These are phyloP conservation scores for Serendipita sp. DNA, from an alignment of 768 basidiomycete species.

Conservation along the genomic window DNA sequence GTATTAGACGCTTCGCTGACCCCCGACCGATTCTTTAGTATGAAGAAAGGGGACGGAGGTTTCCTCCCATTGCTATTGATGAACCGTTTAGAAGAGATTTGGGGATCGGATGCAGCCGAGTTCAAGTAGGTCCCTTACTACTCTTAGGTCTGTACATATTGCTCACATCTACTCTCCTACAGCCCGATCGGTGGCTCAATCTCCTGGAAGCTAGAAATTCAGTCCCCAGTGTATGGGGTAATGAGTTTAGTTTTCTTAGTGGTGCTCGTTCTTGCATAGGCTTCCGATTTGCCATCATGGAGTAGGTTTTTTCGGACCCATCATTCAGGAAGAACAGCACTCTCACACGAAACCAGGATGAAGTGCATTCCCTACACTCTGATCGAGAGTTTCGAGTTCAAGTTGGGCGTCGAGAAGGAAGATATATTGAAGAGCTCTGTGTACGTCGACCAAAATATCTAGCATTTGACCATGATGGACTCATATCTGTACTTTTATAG, in stretches of 20 bases:
- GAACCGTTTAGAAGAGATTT: conserved; percentile 19
- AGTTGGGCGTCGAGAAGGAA: neutral
- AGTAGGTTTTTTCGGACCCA: too few species aligned
- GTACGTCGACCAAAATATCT: neutral
- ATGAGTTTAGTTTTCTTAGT: neutral
- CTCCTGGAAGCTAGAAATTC: conserved; percentile 8
- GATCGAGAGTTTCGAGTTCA: conserved; percentile 1
- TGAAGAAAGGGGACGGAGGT: conserved; percentile 13
- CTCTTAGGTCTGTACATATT: neutral
- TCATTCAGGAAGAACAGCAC: too few species aligned
- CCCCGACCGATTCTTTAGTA: too few species aligned
- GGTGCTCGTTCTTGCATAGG: neutral
- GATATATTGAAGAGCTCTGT: neutral
- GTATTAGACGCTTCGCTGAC: too few species aligned
- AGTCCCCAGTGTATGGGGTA: conserved; percentile 1
- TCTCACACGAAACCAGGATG: too few species aligned
- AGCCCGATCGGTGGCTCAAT: conserved; percentile 21
- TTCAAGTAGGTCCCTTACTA: conserved; percentile 16
- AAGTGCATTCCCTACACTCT: neutral
- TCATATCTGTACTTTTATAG: neutral
- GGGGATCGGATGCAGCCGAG: conserved; percentile 23
- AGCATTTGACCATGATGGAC: neutral
- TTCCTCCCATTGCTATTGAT: conserved; percentile 19
- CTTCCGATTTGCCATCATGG: neutral
- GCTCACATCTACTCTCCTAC: neutral